Percentiles rank a stretch among this genome's conserved stretches.
Evolutionary conservation across 352 stramenopile genomes (phyloP).

Genomic region (Pythium dissimile): DNA sequence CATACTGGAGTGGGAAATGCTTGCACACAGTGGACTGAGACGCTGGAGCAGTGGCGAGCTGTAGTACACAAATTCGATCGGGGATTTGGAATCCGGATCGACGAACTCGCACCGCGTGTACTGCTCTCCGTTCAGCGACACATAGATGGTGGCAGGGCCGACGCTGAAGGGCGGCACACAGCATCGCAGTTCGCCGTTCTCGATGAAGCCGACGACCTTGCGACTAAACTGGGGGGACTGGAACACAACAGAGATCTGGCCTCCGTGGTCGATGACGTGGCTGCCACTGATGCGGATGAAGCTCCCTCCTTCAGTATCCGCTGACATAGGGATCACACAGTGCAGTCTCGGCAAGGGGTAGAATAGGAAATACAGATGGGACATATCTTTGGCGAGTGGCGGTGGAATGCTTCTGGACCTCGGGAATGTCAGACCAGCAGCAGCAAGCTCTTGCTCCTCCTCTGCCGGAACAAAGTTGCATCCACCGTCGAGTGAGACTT

Average conservation of each 20-base stretch:
- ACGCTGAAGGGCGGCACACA: conserved; percentile 62
- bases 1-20: conserved; percentile 42
- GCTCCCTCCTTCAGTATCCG: conserved; percentile 61
- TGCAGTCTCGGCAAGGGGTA: conserved; percentile 52
- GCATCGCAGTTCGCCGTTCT: conserved; percentile 61
- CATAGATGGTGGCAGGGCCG: conserved; percentile 46
- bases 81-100: conserved; percentile 37
- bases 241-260: conserved; percentile 57
- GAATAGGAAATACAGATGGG: conserved; percentile 76
- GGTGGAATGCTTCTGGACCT: conserved; percentile 11
- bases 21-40: conserved; percentile 58
- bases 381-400: conserved; percentile 49
- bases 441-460: conserved; percentile 15
- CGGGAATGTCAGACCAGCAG: not conserved
- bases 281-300: conserved; percentile 57
- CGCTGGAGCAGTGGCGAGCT: conserved; percentile 45
- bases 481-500: conserved; percentile 66
- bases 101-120: conserved; percentile 66
- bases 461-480: conserved; percentile 44
- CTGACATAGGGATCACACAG: conserved; percentile 54
- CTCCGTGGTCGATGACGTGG: conserved; percentile 65
- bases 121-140: conserved; percentile 75
- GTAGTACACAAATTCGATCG: conserved; percentile 74
- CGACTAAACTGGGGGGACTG: conserved; percentile 44
- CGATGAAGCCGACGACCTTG: conserved; percentile 61